These are phyloP conservation scores for Ascochyta koolunga DNA, from an alignment of 2,329 filamentous ascomycete species.

Conservation along the genomic window DNA sequence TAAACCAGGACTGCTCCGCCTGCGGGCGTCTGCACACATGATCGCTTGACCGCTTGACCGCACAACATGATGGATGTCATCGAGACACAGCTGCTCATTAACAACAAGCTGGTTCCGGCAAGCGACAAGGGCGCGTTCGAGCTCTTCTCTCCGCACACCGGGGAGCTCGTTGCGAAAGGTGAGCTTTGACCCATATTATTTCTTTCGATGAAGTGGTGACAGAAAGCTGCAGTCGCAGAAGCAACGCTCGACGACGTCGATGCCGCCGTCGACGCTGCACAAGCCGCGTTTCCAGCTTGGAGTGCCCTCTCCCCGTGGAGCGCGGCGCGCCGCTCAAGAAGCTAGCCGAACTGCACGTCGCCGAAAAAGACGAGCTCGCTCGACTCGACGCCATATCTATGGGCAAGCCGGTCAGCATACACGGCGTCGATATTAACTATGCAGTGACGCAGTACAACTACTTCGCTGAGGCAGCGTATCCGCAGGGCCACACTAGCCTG, in stretches of 20 bases:
- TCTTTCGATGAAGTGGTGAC: neutral
- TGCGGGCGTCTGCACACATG: neutral
- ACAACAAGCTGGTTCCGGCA: constrained; percentile 35
- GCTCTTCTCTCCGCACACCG: constrained; percentile 36
- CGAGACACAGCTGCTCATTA: constrained; percentile 30
- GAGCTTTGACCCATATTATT: neutral
- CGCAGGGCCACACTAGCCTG: constrained; percentile 77
- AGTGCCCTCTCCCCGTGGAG: constrained; percentile 44
- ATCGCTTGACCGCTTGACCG: too few species aligned
- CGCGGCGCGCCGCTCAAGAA: constrained; percentile 52
- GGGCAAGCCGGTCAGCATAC: constrained; percentile 81
- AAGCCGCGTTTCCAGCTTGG: constrained; percentile 37
- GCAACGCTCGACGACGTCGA: constrained; percentile 34
- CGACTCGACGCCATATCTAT: constrained; percentile 83
- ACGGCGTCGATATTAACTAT: constrained; percentile 73
- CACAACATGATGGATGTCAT: constrained; percentile 12
- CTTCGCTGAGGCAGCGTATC: constrained; percentile 77
- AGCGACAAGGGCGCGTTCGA: constrained; percentile 37
- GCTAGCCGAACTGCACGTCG: constrained; percentile 46
- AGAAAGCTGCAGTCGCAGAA: constrained; percentile 22
- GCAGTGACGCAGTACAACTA: constrained; percentile 80
- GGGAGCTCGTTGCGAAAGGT: constrained; percentile 36
- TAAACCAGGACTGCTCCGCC: too few species aligned
- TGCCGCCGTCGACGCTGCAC: constrained; percentile 31
- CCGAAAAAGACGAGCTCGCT: constrained; percentile 72